Percentiles rank a stretch among this genome's conserved stretches.
phyloP scores from a whole-genome alignment of 805 yeast genomes.

The Ogataea parapolymorpha region DNA sequence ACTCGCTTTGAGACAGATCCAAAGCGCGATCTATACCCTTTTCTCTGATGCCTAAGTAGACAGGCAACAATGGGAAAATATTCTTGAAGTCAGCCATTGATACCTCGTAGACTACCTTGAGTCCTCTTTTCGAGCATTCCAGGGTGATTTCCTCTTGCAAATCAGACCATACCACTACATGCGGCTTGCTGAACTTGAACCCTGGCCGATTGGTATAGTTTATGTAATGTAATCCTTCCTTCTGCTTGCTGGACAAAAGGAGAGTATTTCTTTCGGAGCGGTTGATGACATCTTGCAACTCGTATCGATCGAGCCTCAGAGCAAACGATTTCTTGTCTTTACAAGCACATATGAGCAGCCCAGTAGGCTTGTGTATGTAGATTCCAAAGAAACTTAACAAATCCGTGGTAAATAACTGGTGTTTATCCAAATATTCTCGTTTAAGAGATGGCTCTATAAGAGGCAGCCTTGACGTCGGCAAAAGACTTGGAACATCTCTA shows the following conservation, averaged over 20 bases:
- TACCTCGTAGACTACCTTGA: not conserved
- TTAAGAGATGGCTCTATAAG: constrained; percentile 17
- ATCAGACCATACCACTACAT: constrained; percentile 5
- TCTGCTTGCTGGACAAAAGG: constrained; percentile 1
- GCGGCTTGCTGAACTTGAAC: constrained; percentile 1
- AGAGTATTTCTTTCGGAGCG: constrained; percentile 20
- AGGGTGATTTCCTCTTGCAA: constrained; percentile 12
- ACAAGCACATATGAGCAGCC: constrained; percentile 22
- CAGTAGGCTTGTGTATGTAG: constrained; percentile 22
- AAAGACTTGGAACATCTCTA: constrained; percentile 17
- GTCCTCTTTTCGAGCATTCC: not conserved
- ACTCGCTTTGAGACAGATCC: constrained; percentile 14
- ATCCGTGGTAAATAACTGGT: constrained; percentile 17
- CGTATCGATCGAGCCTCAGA: constrained; percentile 21
- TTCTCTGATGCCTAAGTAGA: constrained; percentile 16
- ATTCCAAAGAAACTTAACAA: constrained; percentile 28
- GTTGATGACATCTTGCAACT: constrained; percentile 28
- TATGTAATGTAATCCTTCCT: constrained; percentile 5
- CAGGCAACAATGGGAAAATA: constrained; percentile 19
- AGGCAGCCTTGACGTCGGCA: constrained; percentile 14
- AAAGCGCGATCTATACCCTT: constrained; percentile 6
- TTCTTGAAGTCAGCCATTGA: not conserved
- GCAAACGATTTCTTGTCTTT: constrained; percentile 23
- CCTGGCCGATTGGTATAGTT: constrained; percentile 5
- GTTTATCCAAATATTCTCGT: not conserved